Evolutionary conservation across 495 filamentous ascomycete species (phyloP), one percentile per base, ranked within the genome.

Genomic region (Annulohypoxylon bovei): DNA sequence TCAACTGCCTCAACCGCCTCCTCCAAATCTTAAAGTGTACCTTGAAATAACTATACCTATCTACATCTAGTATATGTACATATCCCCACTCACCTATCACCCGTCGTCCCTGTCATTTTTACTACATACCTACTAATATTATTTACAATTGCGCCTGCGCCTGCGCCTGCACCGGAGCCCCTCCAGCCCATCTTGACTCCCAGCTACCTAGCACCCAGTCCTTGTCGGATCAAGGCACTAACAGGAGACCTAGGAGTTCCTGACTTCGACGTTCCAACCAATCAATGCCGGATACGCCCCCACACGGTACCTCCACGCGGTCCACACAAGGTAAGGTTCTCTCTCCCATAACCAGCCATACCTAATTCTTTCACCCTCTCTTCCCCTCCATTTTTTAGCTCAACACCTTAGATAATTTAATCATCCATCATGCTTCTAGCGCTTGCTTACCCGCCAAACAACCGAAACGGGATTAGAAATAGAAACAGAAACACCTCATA

Each of bases 261-360:
- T 70, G 44, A 59, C 46, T 65, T 14, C 30, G 1, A 18, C 39
- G 16, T 18, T 42, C 39, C 25, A 55, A 16, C 67, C 67, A 70
- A 70, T 70, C 61, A 65, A n/a, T 14, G 37, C 22, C 47, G 20
- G 23, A 39, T 35, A 54, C 23, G 67, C 61, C 67, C 61, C 61
- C 61, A 56, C 61, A 65, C 55, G 50, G 33, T 70, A 64, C 46
- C 40, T 53, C 30, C 56, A 69, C 66, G 59, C 52, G 47, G 22
- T 11, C 57, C 57, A 42, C 14, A 42, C 46, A 54, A 55, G 44
- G 30, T 52, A 37, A 37, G 44, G n/a, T 22, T 47, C n/a, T 25
- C 16, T 54, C 27, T 33, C 30, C n/a, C n/a, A n/a, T n/a, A n/a
- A n/a, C n/a, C n/a, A 33, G 2, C 46, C 16, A n/a, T n/a, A n/a